Evolutionary conservation across 2,329 filamentous ascomycete species (phyloP).

Genomic region (Simplicillium sp.): DNA sequence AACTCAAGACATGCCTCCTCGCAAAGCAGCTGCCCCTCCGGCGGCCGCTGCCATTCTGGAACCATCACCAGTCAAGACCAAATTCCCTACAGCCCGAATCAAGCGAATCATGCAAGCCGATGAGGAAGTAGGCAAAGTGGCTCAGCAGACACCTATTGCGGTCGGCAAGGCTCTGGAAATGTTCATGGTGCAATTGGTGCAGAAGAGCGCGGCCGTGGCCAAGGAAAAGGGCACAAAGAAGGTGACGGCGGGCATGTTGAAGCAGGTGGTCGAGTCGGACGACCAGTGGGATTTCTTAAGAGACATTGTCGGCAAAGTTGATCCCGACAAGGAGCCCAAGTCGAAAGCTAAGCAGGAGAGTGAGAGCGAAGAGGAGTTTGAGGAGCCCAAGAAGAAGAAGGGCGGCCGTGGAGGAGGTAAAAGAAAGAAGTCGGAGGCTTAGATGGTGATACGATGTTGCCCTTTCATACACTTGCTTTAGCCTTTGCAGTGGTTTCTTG

Average conservation of each 20-base stretch:
- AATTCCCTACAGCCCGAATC: conserved; percentile 94
- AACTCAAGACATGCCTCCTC: conserved; percentile 22
- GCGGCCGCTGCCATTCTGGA: conserved; percentile 31
- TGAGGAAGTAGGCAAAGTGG: conserved; percentile 96
- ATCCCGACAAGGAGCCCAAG: conserved; percentile 40
- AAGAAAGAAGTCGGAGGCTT: conserved; percentile 36
- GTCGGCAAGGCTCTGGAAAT: conserved; percentile 93
- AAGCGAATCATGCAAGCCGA: conserved; percentile 99
- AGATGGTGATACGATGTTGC: background rate
- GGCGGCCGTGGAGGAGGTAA: conserved; percentile 27
- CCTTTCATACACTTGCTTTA: too few relatives aligned
- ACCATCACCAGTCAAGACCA: conserved; percentile 75
- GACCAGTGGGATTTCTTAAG: conserved; percentile 90
- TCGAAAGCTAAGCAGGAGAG: conserved; percentile 36
- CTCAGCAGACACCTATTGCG: conserved; percentile 92
- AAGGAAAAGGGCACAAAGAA: conserved; percentile 76
- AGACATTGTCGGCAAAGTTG: conserved; percentile 83
- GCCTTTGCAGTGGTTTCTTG: background rate
- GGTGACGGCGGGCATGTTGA: conserved; percentile 83
- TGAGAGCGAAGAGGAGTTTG: conserved; percentile 40
- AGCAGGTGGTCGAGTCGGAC: conserved; percentile 78
- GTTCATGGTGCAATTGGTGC: conserved; percentile 93
- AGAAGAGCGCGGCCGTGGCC: conserved; percentile 78
- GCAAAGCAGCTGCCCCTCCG: conserved; percentile 14
- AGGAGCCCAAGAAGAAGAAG: conserved; percentile 37